These are phyloP conservation scores for Xylariales sp. DNA, from an alignment of 2,329 filamentous ascomycete species.

Conservation along the genomic window DNA sequence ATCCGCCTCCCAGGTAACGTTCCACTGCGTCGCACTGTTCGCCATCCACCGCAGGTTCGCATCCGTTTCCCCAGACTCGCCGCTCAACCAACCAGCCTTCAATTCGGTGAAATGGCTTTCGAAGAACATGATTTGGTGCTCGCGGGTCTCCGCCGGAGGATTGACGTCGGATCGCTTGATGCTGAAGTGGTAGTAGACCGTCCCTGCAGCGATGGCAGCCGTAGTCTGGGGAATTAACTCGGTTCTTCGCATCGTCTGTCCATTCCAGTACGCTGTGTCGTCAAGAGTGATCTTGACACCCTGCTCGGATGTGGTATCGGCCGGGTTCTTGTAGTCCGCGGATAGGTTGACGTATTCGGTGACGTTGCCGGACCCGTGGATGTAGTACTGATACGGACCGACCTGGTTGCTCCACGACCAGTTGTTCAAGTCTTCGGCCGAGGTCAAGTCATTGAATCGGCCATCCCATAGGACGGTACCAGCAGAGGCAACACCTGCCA, in stretches of 20 bases:
- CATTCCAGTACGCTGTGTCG: slow-evolving; percentile 64
- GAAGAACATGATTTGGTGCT: slow-evolving; percentile 62
- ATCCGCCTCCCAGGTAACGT: slow-evolving; percentile 52
- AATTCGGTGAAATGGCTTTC: slow-evolving; percentile 72
- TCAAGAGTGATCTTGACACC: slow-evolving; percentile 66
- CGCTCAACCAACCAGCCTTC: slow-evolving; percentile 60
- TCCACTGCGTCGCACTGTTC: slow-evolving; percentile 57
- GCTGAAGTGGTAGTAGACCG: slow-evolving; percentile 69
- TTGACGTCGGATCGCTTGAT: slow-evolving; percentile 56
- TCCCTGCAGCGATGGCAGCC: slow-evolving; percentile 60
- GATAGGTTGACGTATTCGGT: slow-evolving; percentile 58
- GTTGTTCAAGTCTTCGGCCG: slow-evolving; percentile 43
- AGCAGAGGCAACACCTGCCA: slow-evolving; percentile 9
- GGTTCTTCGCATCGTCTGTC: slow-evolving; percentile 66
- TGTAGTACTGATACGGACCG: slow-evolving; percentile 68
- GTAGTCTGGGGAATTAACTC: slow-evolving; percentile 69
- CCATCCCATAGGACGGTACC: slow-evolving; percentile 56
- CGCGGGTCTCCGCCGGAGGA: slow-evolving; percentile 54
- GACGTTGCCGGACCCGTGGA: slow-evolving; percentile 55
- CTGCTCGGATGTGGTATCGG: slow-evolving; percentile 55
- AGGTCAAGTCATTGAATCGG: slow-evolving; percentile 49
- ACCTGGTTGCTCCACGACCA: slow-evolving; percentile 60
- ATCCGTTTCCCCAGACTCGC: slow-evolving; percentile 39
- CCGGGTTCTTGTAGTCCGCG: slow-evolving; percentile 57
- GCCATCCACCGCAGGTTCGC: slow-evolving; percentile 61